Base-by-base conservation (phyloP, 768 basidiomycete genomes). In the Kwoniella dejecticola region DNA sequence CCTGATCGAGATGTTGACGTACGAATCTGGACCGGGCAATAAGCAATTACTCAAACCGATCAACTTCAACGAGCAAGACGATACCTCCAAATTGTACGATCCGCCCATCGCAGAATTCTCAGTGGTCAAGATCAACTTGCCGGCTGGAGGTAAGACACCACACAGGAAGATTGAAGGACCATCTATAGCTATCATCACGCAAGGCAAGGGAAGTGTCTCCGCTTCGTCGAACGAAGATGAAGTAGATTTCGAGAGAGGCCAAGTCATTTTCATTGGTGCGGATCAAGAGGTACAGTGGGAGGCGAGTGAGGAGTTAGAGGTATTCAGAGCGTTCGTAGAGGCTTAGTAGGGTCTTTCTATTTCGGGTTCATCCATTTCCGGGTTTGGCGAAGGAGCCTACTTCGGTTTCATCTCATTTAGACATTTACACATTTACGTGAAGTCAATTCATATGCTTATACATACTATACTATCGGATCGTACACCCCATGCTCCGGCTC, bases 21-120 rank as follows among this genome's bases (percentile, higher is more conserved):
- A 98, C 78, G 83, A 80, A 49, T 83, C 91, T 8, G 86, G 87
- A 1, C 83, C 84, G 13, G 84, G 88, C 11, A 80, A 83, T 7
- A 84, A 85, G 49, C 92, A 96, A 72, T 78, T 87, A 61, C 87
- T 97, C 57, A 66, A 80, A 19, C 88, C 91, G 1, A 79, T 77
- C 3, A 66, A 79, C 0, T 89, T 87, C 80, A 55, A 41, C 4
- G 21, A 29, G 1, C 33, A 47, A 36, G 62, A 69, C 58, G 17
- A 46, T 19, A 21, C 69, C 79, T 83, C 84, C 4, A 80, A 81
- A 21, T 80, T 91, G 19, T 98, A 96, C 79, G 85, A 96, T 71
- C 95, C 96, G 5, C 93, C 96, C 0, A 88, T 94, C 68, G 87
- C 87, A 31, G 96, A 98, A 77, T 98, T 99, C 80, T 87, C 89